phyloP scores from a whole-genome alignment of 768 basidiomycete species.

The Leccinum subgranulosum region DNA sequence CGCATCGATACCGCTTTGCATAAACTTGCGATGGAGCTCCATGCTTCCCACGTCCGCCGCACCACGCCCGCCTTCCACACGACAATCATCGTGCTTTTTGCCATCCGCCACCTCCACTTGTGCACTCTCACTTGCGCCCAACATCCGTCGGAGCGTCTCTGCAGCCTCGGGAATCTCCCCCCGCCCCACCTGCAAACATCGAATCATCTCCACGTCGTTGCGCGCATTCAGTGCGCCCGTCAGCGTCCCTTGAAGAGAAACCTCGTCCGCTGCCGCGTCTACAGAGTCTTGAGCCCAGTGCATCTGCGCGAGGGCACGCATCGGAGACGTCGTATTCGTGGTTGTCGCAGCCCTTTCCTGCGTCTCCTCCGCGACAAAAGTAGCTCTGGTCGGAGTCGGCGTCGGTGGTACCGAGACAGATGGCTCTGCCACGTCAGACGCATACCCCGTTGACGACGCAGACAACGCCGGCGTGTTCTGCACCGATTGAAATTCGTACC shows the following conservation, averaged over 20 bases:
- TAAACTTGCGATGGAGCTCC: constrained; percentile 55
- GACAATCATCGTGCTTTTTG: not conserved
- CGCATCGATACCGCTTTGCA: constrained; percentile 71
- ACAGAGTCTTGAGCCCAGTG: constrained; percentile 22
- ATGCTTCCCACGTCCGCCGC: not conserved
- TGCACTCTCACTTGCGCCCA: not conserved
- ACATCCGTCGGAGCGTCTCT: constrained; percentile 20
- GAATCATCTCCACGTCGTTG: constrained; percentile 22
- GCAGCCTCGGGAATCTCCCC: constrained; percentile 25
- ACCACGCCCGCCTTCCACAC: not conserved
- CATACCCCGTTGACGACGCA: not conserved
- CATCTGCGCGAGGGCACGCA: constrained; percentile 16
- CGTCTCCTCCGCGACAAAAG: constrained; percentile 7
- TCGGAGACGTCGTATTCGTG: not conserved
- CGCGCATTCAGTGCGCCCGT: constrained; percentile 9
- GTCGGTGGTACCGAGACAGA: not conserved
- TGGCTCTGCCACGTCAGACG: not conserved
- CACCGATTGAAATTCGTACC: not conserved
- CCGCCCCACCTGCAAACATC: constrained; percentile 19
- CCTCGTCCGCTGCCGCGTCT: constrained; percentile 23
- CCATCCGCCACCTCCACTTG: not conserved
- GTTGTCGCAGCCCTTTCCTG: not conserved
- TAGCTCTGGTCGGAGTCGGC: constrained; percentile 11
- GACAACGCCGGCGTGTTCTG: not conserved
- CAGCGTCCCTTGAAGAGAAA: constrained; percentile 19